Conservation (phyloP, 2,329 filamentous ascomycete genomes). For the Neospermospora avenae region DNA sequence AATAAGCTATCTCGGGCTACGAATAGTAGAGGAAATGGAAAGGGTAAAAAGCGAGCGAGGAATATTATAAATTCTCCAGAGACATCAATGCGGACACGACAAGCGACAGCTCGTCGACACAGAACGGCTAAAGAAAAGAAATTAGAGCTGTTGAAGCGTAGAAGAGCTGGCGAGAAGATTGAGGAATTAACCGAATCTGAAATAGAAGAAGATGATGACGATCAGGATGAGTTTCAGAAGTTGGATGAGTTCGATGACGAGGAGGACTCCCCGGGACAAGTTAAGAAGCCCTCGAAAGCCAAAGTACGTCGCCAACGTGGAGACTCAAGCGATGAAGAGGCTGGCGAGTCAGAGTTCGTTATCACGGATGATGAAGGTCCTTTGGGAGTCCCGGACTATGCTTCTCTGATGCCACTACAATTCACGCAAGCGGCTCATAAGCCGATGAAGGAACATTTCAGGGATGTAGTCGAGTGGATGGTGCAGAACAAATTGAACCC, state of each 20-base stretch:
- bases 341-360: constrained; percentile 54
- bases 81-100: constrained; percentile 17
- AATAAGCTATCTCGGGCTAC: neutral
- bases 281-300: constrained; percentile 9
- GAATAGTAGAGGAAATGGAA: neutral
- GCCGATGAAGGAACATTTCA: constrained; percentile 69
- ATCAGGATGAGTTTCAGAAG: constrained; percentile 35
- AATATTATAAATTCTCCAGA: neutral
- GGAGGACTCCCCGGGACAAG: constrained; percentile 12
- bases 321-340: constrained; percentile 19
- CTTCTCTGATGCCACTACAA: constrained; percentile 57
- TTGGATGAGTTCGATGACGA: constrained; percentile 51
- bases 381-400: constrained; percentile 52
- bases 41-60: neutral
- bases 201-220: constrained; percentile 25
- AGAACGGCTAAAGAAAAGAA: constrained; percentile 41
- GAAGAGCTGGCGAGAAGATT: constrained; percentile 40
- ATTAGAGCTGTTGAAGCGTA: constrained; percentile 40
- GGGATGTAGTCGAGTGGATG: constrained; percentile 74
- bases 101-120: constrained; percentile 26
- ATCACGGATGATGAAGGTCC: constrained; percentile 57
- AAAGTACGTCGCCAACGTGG: constrained; percentile 1
- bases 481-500: constrained; percentile 76
- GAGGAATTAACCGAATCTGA: constrained; percentile 38
- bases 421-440: constrained; percentile 66